Evolutionary conservation across 352 stramenopile species (phyloP), one percentile per base, ranked within the genome.

Genomic region (Phytophthora hybrid): DNA sequence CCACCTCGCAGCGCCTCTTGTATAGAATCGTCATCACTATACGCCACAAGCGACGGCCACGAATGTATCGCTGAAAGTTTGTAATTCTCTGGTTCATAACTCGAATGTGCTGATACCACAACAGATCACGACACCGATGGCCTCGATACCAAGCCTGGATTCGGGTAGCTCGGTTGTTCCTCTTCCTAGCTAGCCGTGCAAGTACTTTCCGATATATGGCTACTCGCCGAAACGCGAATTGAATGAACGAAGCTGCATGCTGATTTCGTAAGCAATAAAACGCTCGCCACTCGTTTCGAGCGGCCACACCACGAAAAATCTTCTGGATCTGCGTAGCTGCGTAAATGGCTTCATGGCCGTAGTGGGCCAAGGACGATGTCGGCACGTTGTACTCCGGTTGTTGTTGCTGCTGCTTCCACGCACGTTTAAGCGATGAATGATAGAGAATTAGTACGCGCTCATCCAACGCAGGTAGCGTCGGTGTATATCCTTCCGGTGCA

Each of bases 371-470:
- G 5, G 46, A 62, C n/a, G 44, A 19, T 23, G 3, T n/a, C 0
- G 47, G 7, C n/a, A 19, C 16, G 7, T 56, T 39, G 2, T 18
- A 0, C 11, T 78, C 21, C 3, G 49, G 2, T 26, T 66, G 69
- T 8, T 51, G 44, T 13, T 76, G 69, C 37, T 47, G 56, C n/a
- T 49, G 31, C 39, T 66, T 69, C 74, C 73, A 80, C 14, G 76
- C 61, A 0, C 62, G 80, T 60, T 82, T 81, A 37, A 93, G 76
- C 3, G 83, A 79, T 10, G 87, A 92, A 44, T 88, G 84, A 37
- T 87, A 92, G 32, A 93, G 53, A 47, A 91, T 81, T 26, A 93
- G 49, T 34, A 93, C 76, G 2, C 81, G 83, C 65, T 92, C 81
- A 21, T 93, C 84, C 49, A 93, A 63, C 0, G 68, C 63, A 11